Conservation (phyloP, 345 rosid species). For the Pelargonium nanum region DNA sequence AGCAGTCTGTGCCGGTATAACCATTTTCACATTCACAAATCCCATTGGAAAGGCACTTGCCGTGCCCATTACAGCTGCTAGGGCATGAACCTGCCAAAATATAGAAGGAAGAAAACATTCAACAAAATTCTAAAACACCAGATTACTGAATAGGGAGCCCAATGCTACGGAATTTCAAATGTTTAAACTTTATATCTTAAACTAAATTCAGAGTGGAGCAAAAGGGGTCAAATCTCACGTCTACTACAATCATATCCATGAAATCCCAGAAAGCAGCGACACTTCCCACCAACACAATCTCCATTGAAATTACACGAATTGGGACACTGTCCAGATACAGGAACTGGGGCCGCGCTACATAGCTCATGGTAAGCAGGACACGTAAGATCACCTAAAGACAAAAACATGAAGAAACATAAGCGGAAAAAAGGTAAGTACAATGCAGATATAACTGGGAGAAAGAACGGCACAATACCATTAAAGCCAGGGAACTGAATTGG, state of each 20-base stretch:
- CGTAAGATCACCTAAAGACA: constrained; percentile 62
- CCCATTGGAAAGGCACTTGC: constrained; percentile 72
- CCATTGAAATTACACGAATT: constrained; percentile 81
- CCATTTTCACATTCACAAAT: constrained; percentile 66
- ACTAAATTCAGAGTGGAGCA: neutral
- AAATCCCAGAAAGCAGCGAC: constrained; percentile 83
- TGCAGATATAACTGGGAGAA: neutral
- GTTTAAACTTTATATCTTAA: neutral
- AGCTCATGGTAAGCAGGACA: constrained; percentile 95
- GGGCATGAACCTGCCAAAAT: constrained; percentile 67
- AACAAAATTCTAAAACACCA: no score
- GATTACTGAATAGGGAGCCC: no score
- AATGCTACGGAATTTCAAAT: neutral
- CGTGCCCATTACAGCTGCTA: constrained; percentile 60
- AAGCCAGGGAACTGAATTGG: constrained; percentile 82
- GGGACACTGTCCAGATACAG: constrained; percentile 68
- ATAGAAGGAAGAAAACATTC: no score
- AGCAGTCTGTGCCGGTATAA: constrained; percentile 86
- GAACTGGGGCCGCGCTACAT: constrained; percentile 40
- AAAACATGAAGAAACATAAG: constrained; percentile 11
- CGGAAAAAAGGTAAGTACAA: neutral
- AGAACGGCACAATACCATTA: constrained; percentile 37
- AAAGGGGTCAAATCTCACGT: constrained; percentile 37
- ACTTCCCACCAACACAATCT: constrained; percentile 81
- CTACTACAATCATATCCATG: constrained; percentile 78